Percentiles rank a stretch among this genome's conserved stretches.
Evolutionary conservation across 768 basidiomycete genomes (phyloP).

Genomic region (Phylloporus arenicola): DNA sequence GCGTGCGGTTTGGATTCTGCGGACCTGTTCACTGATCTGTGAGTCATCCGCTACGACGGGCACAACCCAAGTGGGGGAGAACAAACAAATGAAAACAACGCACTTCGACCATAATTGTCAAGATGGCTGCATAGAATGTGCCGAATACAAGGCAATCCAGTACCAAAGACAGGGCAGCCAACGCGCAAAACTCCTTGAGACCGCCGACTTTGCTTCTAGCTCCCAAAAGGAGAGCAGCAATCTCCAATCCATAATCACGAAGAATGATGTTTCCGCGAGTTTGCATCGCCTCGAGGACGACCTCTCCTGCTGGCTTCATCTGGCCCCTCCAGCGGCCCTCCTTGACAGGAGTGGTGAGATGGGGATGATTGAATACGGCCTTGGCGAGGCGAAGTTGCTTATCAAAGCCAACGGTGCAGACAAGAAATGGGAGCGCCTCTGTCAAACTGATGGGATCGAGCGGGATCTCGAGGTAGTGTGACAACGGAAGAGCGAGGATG

Average conservation of each 20-base stretch:
- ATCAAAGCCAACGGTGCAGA: conserved; percentile 97
- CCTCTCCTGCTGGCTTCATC: conserved; percentile 73
- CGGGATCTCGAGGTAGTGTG: conserved; percentile 72
- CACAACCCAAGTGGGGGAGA: conserved; percentile 7
- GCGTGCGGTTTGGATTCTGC: conserved; percentile 61
- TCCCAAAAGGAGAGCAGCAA: conserved; percentile 83
- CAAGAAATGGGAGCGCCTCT: conserved; percentile 95
- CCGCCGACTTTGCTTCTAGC: conserved; percentile 85
- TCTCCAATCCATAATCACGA: conserved; percentile 89
- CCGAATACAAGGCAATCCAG: conserved; percentile 86
- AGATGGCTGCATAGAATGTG: conserved; percentile 83
- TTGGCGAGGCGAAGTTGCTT: conserved; percentile 90
- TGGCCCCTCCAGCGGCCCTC: conserved; percentile 38
- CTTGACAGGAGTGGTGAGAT: conserved; percentile 39
- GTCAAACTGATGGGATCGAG: conserved; percentile 91
- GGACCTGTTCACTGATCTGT: conserved; percentile 45
- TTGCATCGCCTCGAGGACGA: conserved; percentile 79
- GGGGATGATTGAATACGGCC: conserved; percentile 82
- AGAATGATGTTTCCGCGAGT: conserved; percentile 79
- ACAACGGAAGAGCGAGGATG: conserved; percentile 73
- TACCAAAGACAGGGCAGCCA: conserved; percentile 82
- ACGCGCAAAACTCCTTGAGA: conserved; percentile 88
- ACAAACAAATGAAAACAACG: conserved; percentile 23
- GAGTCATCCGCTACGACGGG: neutral
- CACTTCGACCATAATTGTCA: conserved; percentile 96